A percentile compares a stretch with the other conserved stretches of the same genome.
phyloP scores from a whole-genome alignment of 2,329 filamentous ascomycete genomes.

The Cucurbitaria berberidis region DNA sequence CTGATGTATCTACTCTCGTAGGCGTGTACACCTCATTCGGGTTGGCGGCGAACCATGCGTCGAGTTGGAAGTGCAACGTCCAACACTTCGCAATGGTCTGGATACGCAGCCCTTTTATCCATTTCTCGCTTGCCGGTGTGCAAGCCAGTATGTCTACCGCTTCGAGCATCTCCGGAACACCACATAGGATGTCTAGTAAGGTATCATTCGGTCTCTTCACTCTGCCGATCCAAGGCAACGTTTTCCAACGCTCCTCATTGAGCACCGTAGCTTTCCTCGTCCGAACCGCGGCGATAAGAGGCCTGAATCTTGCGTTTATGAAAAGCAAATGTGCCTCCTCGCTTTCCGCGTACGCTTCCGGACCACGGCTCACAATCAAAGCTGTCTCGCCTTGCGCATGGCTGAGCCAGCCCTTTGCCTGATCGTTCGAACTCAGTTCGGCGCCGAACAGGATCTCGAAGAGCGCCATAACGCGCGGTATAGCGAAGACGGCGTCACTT shows the following conservation, averaged over 20 bases:
- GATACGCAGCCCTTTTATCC: slow-evolving; percentile 10
- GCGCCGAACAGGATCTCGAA: slow-evolving; percentile 41
- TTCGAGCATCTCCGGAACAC: slow-evolving; percentile 41
- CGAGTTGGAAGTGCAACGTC: slow-evolving; percentile 26
- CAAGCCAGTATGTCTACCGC: slow-evolving; percentile 30
- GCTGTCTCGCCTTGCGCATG: slow-evolving; percentile 37
- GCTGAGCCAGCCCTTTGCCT: slow-evolving; percentile 37
- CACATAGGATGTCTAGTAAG: slow-evolving; percentile 43
- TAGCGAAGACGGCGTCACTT: slow-evolving; percentile 34
- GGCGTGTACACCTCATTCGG: slow-evolving; percentile 19
- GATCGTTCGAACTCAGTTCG: slow-evolving; percentile 21
- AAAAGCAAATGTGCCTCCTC: slow-evolving; percentile 31
- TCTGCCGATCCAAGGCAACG: slow-evolving; percentile 41
- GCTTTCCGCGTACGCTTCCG: slow-evolving; percentile 19
- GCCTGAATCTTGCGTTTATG: slow-evolving; percentile 24
- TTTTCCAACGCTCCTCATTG: slow-evolving; percentile 44
- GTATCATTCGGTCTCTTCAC: slow-evolving; percentile 43
- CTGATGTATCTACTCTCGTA: slow-evolving; percentile 8
- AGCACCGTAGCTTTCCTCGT: slow-evolving; percentile 37
- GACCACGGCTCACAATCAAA: slow-evolving; percentile 27
- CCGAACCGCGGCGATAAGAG: slow-evolving; percentile 45
- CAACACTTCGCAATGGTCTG: slow-evolving; percentile 22
- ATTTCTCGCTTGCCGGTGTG: neutral
- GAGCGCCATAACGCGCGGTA: slow-evolving; percentile 30
- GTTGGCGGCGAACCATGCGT: slow-evolving; percentile 23